Conservation (phyloP, 2,329 filamentous ascomycete genomes). For the Sporothrix euskadiensis region DNA sequence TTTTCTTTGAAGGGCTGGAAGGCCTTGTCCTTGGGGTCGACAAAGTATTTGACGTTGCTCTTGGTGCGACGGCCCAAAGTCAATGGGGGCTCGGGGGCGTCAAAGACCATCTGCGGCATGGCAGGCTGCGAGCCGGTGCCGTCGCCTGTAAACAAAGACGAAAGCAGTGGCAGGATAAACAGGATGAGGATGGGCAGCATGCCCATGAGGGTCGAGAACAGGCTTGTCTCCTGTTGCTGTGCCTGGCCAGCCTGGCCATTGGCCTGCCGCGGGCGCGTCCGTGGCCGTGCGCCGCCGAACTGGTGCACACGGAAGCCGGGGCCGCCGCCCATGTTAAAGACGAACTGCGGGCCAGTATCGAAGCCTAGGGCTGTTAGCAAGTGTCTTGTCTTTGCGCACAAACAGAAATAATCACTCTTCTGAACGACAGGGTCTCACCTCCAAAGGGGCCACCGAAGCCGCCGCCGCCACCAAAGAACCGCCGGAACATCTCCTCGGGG, state of each 20-base stretch:
- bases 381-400: too few species aligned
- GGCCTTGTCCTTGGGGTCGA: slow-evolving; percentile 75
- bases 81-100: slow-evolving; percentile 67
- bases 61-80: slow-evolving; percentile 72
- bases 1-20: slow-evolving; percentile 54
- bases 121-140: slow-evolving; percentile 52
- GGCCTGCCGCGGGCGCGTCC: slow-evolving; percentile 66
- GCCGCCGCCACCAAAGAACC: slow-evolving; percentile 87
- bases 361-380: slow-evolving; percentile 50
- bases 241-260: slow-evolving; percentile 35
- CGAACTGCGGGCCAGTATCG: slow-evolving; percentile 80
- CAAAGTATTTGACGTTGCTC: slow-evolving; percentile 77
- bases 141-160: slow-evolving; percentile 69
- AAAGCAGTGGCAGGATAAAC: slow-evolving; percentile 81
- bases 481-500: slow-evolving; percentile 93
- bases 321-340: slow-evolving; percentile 91
- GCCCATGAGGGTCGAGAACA: slow-evolving; percentile 64
- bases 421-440: slow-evolving; percentile 34
- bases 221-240: slow-evolving; percentile 51
- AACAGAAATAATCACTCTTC: too few species aligned
- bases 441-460: slow-evolving; percentile 50
- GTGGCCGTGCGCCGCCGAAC: slow-evolving; percentile 79
- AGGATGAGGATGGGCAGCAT: slow-evolving; percentile 86
- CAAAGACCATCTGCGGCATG: slow-evolving; percentile 74
- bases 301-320: slow-evolving; percentile 93